Percentiles rank a stretch among this genome's conserved stretches.
These are phyloP conservation scores for Solanum boliviense DNA, from an alignment of 257 asterid species.

Conservation along the genomic window DNA sequence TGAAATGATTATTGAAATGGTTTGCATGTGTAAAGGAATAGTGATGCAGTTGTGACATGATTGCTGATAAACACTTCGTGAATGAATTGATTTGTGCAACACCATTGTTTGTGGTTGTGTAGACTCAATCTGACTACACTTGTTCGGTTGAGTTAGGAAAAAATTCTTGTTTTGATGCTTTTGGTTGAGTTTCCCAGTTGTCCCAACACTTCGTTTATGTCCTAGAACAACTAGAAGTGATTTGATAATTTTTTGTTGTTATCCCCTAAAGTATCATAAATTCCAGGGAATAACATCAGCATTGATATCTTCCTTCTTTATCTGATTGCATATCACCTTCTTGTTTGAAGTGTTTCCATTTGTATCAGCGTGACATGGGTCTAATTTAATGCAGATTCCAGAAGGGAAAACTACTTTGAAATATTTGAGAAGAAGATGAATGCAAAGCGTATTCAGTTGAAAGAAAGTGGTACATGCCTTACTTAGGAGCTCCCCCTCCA, in stretches of 20 bases:
- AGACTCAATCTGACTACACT: background rate
- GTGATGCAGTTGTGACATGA: background rate
- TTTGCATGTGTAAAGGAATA: background rate
- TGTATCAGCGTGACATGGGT: background rate
- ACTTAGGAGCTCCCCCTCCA: background rate
- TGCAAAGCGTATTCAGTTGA: constrained; percentile 62
- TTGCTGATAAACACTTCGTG: background rate
- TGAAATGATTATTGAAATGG: background rate
- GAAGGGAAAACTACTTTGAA: constrained; percentile 62
- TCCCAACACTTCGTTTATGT: background rate
- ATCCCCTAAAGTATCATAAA: background rate
- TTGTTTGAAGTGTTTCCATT: background rate
- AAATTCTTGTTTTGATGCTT: background rate
- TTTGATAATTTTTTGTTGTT: background rate
- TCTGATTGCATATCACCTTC: background rate
- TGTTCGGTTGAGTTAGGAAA: background rate
- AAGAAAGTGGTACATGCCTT: constrained; percentile 65
- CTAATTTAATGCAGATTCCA: constrained; percentile 59
- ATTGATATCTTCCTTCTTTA: background rate
- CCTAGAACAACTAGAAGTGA: background rate
- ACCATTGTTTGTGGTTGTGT: background rate
- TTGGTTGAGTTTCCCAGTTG: background rate
- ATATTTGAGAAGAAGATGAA: constrained; percentile 81
- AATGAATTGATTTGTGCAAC: background rate
- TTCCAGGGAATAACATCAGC: background rate